Conservation (phyloP, 2,329 filamentous ascomycete genomes). For the Pleurostoma richardsiae region DNA sequence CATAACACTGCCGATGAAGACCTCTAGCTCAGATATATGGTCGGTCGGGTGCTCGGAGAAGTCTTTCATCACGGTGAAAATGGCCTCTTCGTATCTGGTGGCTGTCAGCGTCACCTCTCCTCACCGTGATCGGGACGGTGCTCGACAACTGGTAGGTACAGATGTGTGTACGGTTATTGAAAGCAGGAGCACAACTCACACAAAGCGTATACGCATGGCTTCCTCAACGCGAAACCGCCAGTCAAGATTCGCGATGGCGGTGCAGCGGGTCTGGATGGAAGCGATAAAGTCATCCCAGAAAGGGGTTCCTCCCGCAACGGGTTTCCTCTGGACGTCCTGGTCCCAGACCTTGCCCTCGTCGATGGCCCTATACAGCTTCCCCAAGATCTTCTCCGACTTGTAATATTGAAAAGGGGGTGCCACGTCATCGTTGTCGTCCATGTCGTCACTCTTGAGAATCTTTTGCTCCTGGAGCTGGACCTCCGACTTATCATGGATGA, state of each 20-base stretch:
- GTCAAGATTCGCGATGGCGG: constrained; percentile 19
- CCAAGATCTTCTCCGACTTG: constrained; percentile 61
- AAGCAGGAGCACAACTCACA: constrained; percentile 27
- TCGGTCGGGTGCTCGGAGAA: constrained; percentile 39
- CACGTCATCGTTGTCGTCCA: constrained; percentile 39
- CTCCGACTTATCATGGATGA: constrained; percentile 37
- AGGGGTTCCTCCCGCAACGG: constrained; percentile 17
- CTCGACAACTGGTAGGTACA: not conserved
- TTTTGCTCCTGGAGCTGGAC: constrained; percentile 28
- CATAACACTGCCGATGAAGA: constrained; percentile 51
- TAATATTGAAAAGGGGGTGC: constrained; percentile 54
- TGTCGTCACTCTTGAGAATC: constrained; percentile 22
- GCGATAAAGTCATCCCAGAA: constrained; percentile 39
- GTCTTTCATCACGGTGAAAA: constrained; percentile 33
- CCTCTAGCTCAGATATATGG: constrained; percentile 44
- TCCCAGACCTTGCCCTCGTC: constrained; percentile 65
- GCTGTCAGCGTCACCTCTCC: not conserved
- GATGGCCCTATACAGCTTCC: constrained; percentile 65
- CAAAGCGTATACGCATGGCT: constrained; percentile 36
- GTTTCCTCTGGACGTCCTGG: constrained; percentile 33
- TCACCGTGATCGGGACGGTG: not conserved
- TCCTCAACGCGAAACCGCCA: constrained; percentile 28
- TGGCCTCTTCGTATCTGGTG: constrained; percentile 36
- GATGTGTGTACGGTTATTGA: not conserved
- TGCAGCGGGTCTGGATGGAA: constrained; percentile 19